Percentiles rank a stretch among this genome's conserved stretches.
These are phyloP conservation scores for Fraxinus nigra DNA, from an alignment of 305 asterid species.

Conservation along the genomic window DNA sequence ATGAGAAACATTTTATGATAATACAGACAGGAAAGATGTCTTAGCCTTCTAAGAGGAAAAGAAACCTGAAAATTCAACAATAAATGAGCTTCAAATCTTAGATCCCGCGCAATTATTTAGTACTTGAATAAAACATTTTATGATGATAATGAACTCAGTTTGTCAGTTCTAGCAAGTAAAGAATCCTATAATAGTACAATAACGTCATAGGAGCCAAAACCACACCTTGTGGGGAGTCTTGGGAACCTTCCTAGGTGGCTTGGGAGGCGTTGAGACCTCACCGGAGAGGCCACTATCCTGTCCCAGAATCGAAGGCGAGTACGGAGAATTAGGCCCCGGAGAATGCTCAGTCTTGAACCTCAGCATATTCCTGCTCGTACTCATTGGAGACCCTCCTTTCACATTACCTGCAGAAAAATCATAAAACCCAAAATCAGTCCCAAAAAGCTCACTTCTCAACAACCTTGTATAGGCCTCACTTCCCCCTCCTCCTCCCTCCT, in stretches of 20 bases:
- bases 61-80: neutral
- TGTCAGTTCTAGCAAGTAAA: neutral
- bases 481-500: constrained; percentile 71
- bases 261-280: constrained; percentile 79
- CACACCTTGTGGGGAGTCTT: constrained; percentile 93
- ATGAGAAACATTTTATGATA: neutral
- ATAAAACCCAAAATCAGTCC: constrained; percentile 76
- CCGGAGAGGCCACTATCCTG: constrained; percentile 45
- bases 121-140: neutral
- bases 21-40: neutral
- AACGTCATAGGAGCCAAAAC: neutral
- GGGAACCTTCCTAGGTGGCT: constrained; percentile 97
- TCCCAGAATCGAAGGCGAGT: constrained; percentile 74
- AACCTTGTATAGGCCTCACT: constrained; percentile 79
- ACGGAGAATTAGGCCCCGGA: constrained; percentile 75
- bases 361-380: constrained; percentile 88
- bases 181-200: neutral
- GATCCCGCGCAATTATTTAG: neutral
- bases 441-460: constrained; percentile 81
- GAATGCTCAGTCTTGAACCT: constrained; percentile 85
- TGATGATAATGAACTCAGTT: neutral
- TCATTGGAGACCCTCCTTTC: constrained; percentile 62
- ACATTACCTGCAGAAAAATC: constrained; percentile 77
- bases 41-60: neutral
- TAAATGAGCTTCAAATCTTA: neutral